These are phyloP conservation scores for Bacterosira constricta DNA, from an alignment of 108 stramenopile genomes.

Conservation along the genomic window DNA sequence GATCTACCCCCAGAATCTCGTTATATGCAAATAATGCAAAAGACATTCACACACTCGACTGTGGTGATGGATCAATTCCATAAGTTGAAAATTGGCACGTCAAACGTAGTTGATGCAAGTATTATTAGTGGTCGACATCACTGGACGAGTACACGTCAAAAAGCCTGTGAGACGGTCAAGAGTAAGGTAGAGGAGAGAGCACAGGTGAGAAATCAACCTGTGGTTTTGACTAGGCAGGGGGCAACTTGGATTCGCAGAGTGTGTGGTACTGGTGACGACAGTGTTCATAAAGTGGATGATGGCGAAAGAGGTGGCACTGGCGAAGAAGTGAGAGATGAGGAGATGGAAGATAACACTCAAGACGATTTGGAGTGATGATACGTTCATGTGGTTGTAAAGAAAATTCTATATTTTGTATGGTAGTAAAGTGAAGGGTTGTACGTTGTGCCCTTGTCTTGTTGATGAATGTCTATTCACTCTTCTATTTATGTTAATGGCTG, in stretches of 20 bases:
- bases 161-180: constrained; percentile 37
- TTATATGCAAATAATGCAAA: constrained; percentile 31
- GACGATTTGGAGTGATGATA: too few relatives aligned
- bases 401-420: too few relatives aligned
- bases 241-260: constrained; percentile 46
- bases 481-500: too few relatives aligned
- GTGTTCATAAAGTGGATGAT: not conserved
- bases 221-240: constrained; percentile 43
- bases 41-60: constrained; percentile 15
- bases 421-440: too few relatives aligned
- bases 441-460: too few relatives aligned
- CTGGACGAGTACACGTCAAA: constrained; percentile 14
- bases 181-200: constrained; percentile 44
- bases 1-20: constrained; percentile 40
- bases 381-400: too few relatives aligned
- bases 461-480: too few relatives aligned
- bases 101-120: not conserved
- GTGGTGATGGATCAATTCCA: constrained; percentile 18
- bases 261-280: constrained; percentile 14
- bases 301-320: not conserved
- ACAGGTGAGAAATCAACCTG: constrained; percentile 33
- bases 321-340: not conserved
- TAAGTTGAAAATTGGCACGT: constrained; percentile 9
- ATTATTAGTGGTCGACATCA: constrained; percentile 21
- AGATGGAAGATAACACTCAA: not conserved